These are phyloP conservation scores for Aspergillus ochraceus DNA, from an alignment of 2,329 filamentous ascomycete species.

Conservation along the genomic window DNA sequence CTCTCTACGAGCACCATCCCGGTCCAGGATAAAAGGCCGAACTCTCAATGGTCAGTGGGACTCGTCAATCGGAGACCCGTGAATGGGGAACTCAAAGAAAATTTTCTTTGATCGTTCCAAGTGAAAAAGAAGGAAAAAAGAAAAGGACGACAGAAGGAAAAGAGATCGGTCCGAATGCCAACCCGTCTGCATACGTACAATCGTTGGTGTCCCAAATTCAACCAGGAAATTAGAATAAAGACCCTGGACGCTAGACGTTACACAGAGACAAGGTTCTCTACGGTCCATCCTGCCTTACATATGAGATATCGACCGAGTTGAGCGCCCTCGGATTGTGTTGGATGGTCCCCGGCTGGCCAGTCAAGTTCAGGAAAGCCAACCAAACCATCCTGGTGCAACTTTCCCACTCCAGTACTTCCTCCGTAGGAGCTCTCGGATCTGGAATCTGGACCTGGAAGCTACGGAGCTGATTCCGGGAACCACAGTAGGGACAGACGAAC, in stretches of 20 bases:
- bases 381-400: neutral
- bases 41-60: slow-evolving; percentile 6
- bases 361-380: neutral
- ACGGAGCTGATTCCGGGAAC: neutral
- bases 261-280: neutral
- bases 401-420: neutral
- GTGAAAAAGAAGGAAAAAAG: neutral
- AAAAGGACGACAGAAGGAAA: neutral
- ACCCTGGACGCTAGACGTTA: neutral
- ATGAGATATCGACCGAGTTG: neutral
- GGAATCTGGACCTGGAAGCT: neutral
- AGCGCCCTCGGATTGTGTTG: neutral
- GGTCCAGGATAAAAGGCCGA: neutral
- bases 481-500: neutral
- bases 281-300: neutral
- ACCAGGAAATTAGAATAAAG: neutral
- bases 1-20: neutral
- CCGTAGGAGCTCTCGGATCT: neutral
- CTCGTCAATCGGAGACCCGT: slow-evolving; percentile 8
- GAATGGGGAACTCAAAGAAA: neutral
- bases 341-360: neutral
- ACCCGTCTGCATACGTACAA: neutral
- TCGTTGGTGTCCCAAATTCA: neutral
- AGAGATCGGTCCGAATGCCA: slow-evolving; percentile 6
- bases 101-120: neutral